phyloP scores from a whole-genome alignment of 2,329 filamentous ascomycete species.

The Karstenula rhodostoma region DNA sequence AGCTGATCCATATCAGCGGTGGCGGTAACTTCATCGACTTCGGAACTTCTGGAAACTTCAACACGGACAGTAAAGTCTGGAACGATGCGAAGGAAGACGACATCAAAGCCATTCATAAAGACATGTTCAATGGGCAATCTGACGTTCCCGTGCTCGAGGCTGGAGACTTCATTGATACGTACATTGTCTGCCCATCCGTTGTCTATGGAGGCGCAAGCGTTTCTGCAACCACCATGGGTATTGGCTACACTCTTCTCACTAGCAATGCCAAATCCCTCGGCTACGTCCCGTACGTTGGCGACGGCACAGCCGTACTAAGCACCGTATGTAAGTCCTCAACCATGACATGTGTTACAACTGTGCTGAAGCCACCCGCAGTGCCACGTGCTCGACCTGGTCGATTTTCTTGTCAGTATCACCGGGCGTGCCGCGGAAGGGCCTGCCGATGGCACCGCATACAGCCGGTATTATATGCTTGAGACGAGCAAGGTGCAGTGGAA shows the following conservation, averaged over 20 bases:
- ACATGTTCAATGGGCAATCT: not conserved
- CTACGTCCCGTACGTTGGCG: not conserved
- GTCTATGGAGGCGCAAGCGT: not conserved
- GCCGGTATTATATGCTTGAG: conserved; percentile 1
- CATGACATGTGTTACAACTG: not conserved
- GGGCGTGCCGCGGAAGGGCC: not conserved
- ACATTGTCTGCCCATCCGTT: conserved; percentile 1
- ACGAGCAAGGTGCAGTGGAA: not conserved
- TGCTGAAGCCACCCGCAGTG: not conserved
- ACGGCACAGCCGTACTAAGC: not conserved
- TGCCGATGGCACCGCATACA: not conserved
- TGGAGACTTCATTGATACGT: not conserved
- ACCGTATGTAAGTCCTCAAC: not conserved
- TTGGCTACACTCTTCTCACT: conserved; percentile 1
- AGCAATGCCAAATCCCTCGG: not conserved
- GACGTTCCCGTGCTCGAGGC: not conserved
- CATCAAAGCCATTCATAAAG: conserved; percentile 1
- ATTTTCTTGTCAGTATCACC: not conserved
- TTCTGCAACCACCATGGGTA: not conserved
- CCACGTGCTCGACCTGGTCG: not conserved
- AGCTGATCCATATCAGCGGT: not conserved
- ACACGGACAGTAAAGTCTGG: not conserved
- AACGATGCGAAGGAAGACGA: not conserved
- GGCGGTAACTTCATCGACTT: conserved; percentile 1
- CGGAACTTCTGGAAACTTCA: not conserved